Conservation (phyloP, 2,329 filamentous ascomycete genomes). For the Aspergillus versicolor region DNA sequence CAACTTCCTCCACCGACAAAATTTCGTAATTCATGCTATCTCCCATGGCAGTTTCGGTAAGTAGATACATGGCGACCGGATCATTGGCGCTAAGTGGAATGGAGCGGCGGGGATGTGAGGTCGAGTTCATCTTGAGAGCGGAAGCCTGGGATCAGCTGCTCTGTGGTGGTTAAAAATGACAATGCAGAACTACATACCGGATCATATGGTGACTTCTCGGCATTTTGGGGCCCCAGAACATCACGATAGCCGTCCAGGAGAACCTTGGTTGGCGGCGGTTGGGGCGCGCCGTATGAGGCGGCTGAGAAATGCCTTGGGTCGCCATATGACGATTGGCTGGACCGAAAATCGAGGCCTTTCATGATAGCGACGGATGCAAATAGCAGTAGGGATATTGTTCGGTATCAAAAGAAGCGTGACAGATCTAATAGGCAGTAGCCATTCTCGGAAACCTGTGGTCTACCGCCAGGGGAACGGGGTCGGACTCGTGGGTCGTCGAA, state of each 20-base stretch:
- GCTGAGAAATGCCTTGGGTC: slow-evolving; percentile 40
- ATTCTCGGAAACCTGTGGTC: slow-evolving; percentile 15
- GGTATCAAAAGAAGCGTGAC: background rate
- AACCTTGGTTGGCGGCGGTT: slow-evolving; percentile 42
- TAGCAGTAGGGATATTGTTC: background rate
- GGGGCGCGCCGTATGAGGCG: slow-evolving; percentile 33
- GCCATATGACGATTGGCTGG: slow-evolving; percentile 43
- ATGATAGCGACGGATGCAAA: slow-evolving; percentile 25
- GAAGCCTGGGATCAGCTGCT: background rate
- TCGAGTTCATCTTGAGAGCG: slow-evolving; percentile 53
- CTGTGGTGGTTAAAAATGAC: background rate
- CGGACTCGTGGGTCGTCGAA: background rate
- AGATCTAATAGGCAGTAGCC: slow-evolving; percentile 17
- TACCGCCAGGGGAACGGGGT: slow-evolving; percentile 3
- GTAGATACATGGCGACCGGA: slow-evolving; percentile 77
- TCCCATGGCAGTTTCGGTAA: slow-evolving; percentile 88
- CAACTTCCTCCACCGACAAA: slow-evolving; percentile 86
- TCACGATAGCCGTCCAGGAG: slow-evolving; percentile 63
- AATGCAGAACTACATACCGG: slow-evolving; percentile 47
- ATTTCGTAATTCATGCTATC: slow-evolving; percentile 86
- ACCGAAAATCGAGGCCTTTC: slow-evolving; percentile 37
- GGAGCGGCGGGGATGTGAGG: slow-evolving; percentile 35
- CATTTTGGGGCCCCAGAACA: slow-evolving; percentile 55
- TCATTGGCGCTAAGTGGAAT: slow-evolving; percentile 49
- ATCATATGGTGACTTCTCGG: slow-evolving; percentile 56